These are phyloP conservation scores for Fusarium floridanum DNA, from an alignment of 2,329 filamentous ascomycete species.

Conservation along the genomic window DNA sequence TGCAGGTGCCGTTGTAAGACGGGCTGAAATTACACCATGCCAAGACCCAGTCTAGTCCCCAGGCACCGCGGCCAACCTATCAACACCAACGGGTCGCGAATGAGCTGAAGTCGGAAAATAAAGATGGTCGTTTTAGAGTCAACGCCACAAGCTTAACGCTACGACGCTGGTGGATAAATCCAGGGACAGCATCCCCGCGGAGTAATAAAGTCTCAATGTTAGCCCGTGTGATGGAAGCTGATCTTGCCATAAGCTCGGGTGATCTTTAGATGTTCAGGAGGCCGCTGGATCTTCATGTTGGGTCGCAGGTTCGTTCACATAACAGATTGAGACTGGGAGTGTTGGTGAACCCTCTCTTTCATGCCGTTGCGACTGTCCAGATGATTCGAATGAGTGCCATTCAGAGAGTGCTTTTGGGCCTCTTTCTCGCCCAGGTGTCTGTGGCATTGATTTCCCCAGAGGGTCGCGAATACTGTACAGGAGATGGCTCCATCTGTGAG, in stretches of 20 bases:
- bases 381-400: background rate
- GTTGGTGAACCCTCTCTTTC: background rate
- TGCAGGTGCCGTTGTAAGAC: conserved; percentile 7
- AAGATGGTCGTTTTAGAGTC: conserved; percentile 6
- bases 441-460: conserved; percentile 16
- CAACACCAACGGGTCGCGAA: background rate
- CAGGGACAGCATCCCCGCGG: conserved; percentile 8
- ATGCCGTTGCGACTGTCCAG: background rate
- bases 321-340: background rate
- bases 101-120: conserved; percentile 4
- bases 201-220: conserved; percentile 4
- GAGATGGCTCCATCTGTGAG: conserved; percentile 33
- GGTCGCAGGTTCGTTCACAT: background rate
- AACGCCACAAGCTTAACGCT: conserved; percentile 15
- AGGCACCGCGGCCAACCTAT: conserved; percentile 1
- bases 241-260: conserved; percentile 1
- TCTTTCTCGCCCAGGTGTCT: conserved; percentile 16
- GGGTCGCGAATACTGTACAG: conserved; percentile 27
- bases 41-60: conserved; percentile 1
- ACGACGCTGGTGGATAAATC: conserved; percentile 1
- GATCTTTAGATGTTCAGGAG: background rate
- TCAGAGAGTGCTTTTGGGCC: background rate
- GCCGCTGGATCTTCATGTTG: background rate
- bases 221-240: background rate
- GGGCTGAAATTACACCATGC: conserved; percentile 14